Conservation (phyloP, 352 stramenopile genomes). For the Hyaloperonospora arabidopsidis region DNA sequence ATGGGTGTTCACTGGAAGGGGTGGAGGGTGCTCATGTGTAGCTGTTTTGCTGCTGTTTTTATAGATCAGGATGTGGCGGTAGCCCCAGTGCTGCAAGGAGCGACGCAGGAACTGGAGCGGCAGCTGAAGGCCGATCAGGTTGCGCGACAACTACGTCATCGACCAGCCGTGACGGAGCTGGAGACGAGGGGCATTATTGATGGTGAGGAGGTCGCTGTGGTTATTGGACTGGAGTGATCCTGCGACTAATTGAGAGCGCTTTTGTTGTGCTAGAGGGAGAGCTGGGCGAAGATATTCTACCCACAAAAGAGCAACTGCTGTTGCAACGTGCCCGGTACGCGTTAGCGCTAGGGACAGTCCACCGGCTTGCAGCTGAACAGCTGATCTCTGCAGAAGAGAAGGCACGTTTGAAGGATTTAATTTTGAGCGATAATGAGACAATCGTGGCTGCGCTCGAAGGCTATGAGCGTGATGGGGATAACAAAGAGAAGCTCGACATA, state of each 20-base stretch:
- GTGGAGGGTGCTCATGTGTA: neutral
- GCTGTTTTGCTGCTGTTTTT: neutral
- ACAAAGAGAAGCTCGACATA: slow-evolving; percentile 81
- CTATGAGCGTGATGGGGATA: slow-evolving; percentile 77
- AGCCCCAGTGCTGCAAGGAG: slow-evolving; percentile 54
- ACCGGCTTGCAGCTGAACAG: slow-evolving; percentile 73
- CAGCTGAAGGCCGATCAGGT: slow-evolving; percentile 68
- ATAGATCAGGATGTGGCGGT: slow-evolving; percentile 38
- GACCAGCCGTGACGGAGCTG: slow-evolving; percentile 60
- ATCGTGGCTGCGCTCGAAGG: slow-evolving; percentile 69
- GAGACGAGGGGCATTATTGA: slow-evolving; percentile 75
- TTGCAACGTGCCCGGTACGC: slow-evolving; percentile 67
- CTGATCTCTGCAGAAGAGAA: slow-evolving; percentile 74
- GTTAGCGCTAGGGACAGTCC: slow-evolving; percentile 68
- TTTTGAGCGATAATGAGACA: slow-evolving; percentile 71
- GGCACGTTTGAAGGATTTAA: slow-evolving; percentile 72
- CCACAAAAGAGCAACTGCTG: slow-evolving; percentile 36
- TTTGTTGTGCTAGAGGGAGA: slow-evolving; percentile 51
- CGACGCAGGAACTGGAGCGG: slow-evolving; percentile 65
- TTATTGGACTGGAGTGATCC: slow-evolving; percentile 2
- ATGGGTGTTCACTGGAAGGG: neutral
- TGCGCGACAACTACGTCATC: slow-evolving; percentile 56
- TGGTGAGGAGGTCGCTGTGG: slow-evolving; percentile 27
- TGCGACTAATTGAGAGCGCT: slow-evolving; percentile 3
- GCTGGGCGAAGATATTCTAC: slow-evolving; percentile 35